Base-by-base conservation (phyloP, 192 early-diverging fungal genomes). In the Podochytrium sp. region DNA sequence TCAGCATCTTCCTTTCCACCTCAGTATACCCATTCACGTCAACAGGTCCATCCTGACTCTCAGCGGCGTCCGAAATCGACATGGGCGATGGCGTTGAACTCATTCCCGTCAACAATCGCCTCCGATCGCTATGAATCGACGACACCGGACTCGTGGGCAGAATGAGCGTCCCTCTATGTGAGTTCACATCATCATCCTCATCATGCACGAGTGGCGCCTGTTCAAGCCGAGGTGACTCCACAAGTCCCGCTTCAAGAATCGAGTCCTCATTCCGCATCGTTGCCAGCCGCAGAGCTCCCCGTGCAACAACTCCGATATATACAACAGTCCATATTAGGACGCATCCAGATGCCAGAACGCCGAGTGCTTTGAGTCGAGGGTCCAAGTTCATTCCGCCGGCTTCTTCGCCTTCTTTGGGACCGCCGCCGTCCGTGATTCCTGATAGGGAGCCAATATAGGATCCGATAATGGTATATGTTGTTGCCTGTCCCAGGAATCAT, bases 231-330 rank as follows among this genome's bases (percentile, higher is more conserved):
- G 14, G 12, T 3, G 59, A 29, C 20, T 29, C 20, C 7, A 47
- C 43, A 7, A 47, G 7, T 7, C 52, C 52, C 10, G 52, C 20
- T 55, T 55, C 52, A 7, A 55, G 30, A 27, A 6, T 6, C 20
- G 52, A 10, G 25, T 27, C 52, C 7, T 7, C 25, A 47, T 43
- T 50, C 2, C 66, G 66, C 47, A 29, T 23, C 14, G 66, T 69
- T 10, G 66, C 66, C 12, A 69, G 53, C 16, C 76, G 52, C 41
- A 77, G 38, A 3, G 76, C 76, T 23, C 76, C 71, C 10, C 59
- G 55, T 3, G 76, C 76, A 65, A 77, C 57, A 20, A 65, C 41
- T n/a, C 71, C 70, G 23, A 77, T 77, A 60, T 65, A 77, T 14
- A 72, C 76, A 34, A 77, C 76, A 32, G 68, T 74, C 63, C 68